Conservation (phyloP, 805 yeast genomes). For the Hanseniaspora lachancei region DNA sequence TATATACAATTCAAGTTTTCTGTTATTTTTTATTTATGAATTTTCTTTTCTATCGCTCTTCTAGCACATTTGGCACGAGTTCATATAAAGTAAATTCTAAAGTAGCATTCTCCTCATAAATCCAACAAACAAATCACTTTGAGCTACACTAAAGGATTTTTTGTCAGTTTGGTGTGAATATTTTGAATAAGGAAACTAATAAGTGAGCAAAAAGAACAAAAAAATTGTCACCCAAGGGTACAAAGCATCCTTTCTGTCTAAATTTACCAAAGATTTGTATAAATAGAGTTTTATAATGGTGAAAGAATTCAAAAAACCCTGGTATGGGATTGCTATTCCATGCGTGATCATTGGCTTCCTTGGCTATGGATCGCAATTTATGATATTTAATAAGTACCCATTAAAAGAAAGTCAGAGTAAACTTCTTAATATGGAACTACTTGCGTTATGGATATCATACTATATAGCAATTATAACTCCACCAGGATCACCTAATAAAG, state of each 20-base stretch:
- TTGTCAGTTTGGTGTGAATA: too few relatives aligned
- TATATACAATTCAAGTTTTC: neutral
- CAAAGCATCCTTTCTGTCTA: too few relatives aligned
- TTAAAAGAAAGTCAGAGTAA: slow-evolving; percentile 29
- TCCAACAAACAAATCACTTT: too few relatives aligned
- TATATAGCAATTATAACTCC: slow-evolving; percentile 46
- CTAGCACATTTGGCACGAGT: neutral
- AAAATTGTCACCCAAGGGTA: too few relatives aligned
- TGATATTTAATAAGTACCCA: slow-evolving; percentile 38
- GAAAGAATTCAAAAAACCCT: slow-evolving; percentile 26
- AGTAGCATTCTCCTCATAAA: too few relatives aligned
- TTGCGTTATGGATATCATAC: slow-evolving; percentile 65
- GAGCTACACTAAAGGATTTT: too few relatives aligned
- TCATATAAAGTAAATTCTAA: too few relatives aligned
- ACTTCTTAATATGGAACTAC: slow-evolving; percentile 35
- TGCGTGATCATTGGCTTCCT: slow-evolving; percentile 39
- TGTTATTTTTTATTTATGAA: neutral
- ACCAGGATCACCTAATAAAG: slow-evolving; percentile 58
- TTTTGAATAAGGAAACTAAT: neutral
- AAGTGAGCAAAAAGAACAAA: neutral
- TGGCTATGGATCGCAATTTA: slow-evolving; percentile 51
- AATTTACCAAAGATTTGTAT: too few relatives aligned
- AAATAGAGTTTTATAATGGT: neutral
- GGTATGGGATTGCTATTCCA: slow-evolving; percentile 51
- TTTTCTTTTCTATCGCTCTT: neutral